Evolutionary conservation across 2,329 filamentous ascomycete species (phyloP), one percentile per base, ranked within the genome.

Genomic region (Stenocarpella maydis): DNA sequence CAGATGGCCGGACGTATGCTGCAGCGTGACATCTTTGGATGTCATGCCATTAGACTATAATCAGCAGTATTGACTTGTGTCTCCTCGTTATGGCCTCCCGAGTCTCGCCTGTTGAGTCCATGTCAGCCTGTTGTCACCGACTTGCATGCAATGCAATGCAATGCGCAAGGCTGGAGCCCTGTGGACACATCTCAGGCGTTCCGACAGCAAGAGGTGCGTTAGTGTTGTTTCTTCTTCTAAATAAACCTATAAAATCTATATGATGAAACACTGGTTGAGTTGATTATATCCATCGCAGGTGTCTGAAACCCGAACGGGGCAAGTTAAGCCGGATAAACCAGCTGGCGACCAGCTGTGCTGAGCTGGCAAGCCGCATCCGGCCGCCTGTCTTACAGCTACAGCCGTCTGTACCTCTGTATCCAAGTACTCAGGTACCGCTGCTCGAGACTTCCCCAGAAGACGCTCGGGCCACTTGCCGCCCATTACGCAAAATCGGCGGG

Each of bases 391-490:
- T 41, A 9, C 34, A 37, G 34, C 10, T 19, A 19, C 15, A 3
- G 4, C 4, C 31, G 31, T 34, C 31, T n/a, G n/a, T 6, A 19
- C 2, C 12, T 14, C 58, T 61, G 58, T 61, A 61, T 26, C 26
- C 26, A 37, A 6, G 43, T 63, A 63, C 58, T 28, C 26, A 8
- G 17, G 19, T 34, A 19, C 15, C 5, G 6, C 2, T 55, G 52
- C n/a, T 41, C 28, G 41, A 55, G 52, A 39, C 54, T 49, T 61
- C 43, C 43, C 52, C 65, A 50, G 41, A 26, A 49, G 65, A 67
- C 65, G 65, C 65, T 55, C 65, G 65, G 65, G 21, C 65, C 65
- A 67, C 19, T 21, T 41, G 31, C 31, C 31, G 31, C n/a, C n/a
- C n/a, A n/a, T n/a, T n/a, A n/a, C n/a, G n/a, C n/a, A n/a, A n/a